Evolutionary conservation across 202 grass and related monocot species (phyloP).

Genomic region (Setaria italica): DNA sequence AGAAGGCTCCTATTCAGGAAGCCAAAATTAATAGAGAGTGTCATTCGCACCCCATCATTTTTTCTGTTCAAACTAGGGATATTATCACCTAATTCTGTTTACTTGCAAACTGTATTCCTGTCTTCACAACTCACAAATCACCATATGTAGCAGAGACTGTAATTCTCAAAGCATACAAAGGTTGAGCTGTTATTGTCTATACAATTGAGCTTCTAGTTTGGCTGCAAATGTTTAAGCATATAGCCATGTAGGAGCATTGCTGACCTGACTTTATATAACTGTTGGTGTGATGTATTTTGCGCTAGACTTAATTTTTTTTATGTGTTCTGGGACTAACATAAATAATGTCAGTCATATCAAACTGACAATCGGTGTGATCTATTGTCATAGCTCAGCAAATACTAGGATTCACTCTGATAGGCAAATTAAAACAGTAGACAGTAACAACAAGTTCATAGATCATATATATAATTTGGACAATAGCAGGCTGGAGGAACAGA

Average conservation of each 20-base stretch:
- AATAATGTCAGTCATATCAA: background rate
- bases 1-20: background rate
- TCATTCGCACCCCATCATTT: background rate
- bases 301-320: background rate
- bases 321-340: background rate
- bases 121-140: background rate
- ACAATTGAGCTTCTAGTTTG: background rate
- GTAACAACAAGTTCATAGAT: conserved; percentile 1
- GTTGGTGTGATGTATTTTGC: background rate
- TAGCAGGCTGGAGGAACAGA: background rate
- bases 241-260: background rate
- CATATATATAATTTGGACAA: background rate
- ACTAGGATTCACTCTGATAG: background rate
- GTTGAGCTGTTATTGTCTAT: background rate
- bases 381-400: conserved; percentile 12
- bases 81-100: background rate
- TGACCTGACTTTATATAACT: background rate
- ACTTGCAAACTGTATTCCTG: background rate
- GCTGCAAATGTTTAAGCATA: background rate
- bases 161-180: background rate
- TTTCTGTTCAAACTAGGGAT: background rate
- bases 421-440: background rate
- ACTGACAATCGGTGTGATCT: background rate
- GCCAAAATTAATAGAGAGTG: background rate
- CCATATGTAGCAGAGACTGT: background rate